Conservation (phyloP, 352 stramenopile species). For the Pythium apleroticum region DNA sequence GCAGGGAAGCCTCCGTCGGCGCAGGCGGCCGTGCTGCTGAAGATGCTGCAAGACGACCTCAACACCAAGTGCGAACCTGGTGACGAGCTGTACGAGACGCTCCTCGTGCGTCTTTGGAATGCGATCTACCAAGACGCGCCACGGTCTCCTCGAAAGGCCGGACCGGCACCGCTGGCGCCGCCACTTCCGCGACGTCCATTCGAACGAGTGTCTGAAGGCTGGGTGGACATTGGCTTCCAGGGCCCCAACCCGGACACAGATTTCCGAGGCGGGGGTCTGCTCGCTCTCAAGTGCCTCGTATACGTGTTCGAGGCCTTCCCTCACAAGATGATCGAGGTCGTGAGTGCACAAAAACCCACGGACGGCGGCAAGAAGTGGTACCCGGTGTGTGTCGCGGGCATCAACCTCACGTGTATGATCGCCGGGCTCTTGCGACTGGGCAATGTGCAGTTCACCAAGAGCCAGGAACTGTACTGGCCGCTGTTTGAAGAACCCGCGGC, state of each 20-base stretch:
- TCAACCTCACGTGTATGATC: conserved; percentile 85
- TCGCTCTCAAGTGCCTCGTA: conserved; percentile 84
- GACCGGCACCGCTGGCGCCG: not conserved
- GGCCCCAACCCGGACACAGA: conserved; percentile 77
- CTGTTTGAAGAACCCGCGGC: conserved; percentile 85
- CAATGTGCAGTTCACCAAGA: conserved; percentile 52
- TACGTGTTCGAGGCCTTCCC: conserved; percentile 80
- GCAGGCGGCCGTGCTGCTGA: conserved; percentile 44
- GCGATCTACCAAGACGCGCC: conserved; percentile 47
- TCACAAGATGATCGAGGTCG: conserved; percentile 63
- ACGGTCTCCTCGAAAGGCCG: conserved; percentile 14
- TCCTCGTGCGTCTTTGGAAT: conserved; percentile 65
- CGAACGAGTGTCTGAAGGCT: conserved; percentile 48
- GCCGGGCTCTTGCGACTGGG: conserved; percentile 67
- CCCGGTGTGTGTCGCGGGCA: conserved; percentile 74
- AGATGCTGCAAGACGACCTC: conserved; percentile 58
- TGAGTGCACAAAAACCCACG: conserved; percentile 46
- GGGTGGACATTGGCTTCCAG: conserved; percentile 80
- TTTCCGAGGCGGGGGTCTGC: conserved; percentile 74
- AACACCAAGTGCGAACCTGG: conserved; percentile 59
- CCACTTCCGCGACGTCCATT: conserved; percentile 31
- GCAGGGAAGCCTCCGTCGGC: conserved; percentile 29
- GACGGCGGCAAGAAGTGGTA: conserved; percentile 66
- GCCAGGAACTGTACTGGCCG: conserved; percentile 48
- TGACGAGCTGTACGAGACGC: conserved; percentile 61